These are phyloP conservation scores for Trichoderma semiorbis DNA, from an alignment of 2,329 filamentous ascomycete species.

Conservation along the genomic window DNA sequence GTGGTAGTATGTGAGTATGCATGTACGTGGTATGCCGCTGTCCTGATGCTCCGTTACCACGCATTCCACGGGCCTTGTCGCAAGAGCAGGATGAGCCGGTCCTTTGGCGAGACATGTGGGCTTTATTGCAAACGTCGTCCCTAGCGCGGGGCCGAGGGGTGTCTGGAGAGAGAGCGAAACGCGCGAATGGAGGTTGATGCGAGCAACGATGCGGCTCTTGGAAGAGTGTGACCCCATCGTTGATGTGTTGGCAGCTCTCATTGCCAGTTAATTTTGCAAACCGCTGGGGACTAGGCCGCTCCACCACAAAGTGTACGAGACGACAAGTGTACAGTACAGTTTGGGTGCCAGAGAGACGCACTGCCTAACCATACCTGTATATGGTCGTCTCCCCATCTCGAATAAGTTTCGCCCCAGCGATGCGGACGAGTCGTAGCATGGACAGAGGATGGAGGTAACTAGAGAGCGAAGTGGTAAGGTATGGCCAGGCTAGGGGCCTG, in stretches of 20 bases:
- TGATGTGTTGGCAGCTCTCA: slow-evolving; percentile 89
- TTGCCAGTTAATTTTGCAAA: slow-evolving; percentile 71
- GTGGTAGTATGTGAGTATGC: background rate
- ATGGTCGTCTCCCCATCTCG: slow-evolving; percentile 39
- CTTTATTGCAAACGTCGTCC: slow-evolving; percentile 57
- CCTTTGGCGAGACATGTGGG: slow-evolving; percentile 51
- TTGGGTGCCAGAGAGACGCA: slow-evolving; percentile 35
- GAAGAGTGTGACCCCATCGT: slow-evolving; percentile 61
- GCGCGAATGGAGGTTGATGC: slow-evolving; percentile 47
- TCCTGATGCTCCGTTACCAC: slow-evolving; percentile 12
- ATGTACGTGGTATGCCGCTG: slow-evolving; percentile 2
- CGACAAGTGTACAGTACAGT: background rate
- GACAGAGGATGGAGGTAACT: background rate
- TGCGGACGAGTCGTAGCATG: slow-evolving; percentile 12
- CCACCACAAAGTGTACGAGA: slow-evolving; percentile 51
- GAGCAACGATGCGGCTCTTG: slow-evolving; percentile 64
- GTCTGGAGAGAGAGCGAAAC: slow-evolving; percentile 39
- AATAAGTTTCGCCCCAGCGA: slow-evolving; percentile 36
- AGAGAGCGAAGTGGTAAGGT: slow-evolving; percentile 1
- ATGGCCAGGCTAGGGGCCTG: background rate
- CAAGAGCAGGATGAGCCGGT: slow-evolving; percentile 43
- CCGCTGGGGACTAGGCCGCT: slow-evolving; percentile 59
- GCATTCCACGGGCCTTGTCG: slow-evolving; percentile 32
- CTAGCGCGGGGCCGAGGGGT: slow-evolving; percentile 49
- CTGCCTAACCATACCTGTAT: slow-evolving; percentile 30